Evolutionary conservation across 805 yeast genomes (phyloP).

Genomic region (Wilhelminamyces savonicus): DNA sequence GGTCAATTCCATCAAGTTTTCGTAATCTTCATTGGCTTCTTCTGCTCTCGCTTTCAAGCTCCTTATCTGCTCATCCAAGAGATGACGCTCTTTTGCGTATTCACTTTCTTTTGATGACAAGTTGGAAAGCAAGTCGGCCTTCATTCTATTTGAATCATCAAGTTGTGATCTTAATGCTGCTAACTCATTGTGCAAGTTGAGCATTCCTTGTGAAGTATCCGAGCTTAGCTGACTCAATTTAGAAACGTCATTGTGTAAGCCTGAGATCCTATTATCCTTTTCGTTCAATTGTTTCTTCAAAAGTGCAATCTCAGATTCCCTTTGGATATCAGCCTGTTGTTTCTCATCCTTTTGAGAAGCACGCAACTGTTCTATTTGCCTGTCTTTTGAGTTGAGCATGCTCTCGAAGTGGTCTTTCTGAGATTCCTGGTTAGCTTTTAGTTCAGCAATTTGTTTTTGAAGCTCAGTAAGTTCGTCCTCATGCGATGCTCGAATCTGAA

Average conservation of each 20-base stretch:
- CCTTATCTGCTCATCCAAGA: slow-evolving; percentile 45
- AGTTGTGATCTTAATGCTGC: too few relatives aligned
- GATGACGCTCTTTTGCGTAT: slow-evolving; percentile 45
- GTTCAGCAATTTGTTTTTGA: background rate
- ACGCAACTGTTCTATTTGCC: slow-evolving; percentile 1
- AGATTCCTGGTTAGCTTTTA: slow-evolving; percentile 2
- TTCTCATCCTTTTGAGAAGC: slow-evolving; percentile 3
- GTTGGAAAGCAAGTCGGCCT: slow-evolving; percentile 60
- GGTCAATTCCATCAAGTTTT: slow-evolving; percentile 37
- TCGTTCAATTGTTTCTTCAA: slow-evolving; percentile 4
- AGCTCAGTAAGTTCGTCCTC: too few relatives aligned
- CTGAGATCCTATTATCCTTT: slow-evolving; percentile 7
- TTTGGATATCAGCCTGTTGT: slow-evolving; percentile 6
- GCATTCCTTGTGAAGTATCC: too few relatives aligned
- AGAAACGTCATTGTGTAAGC: slow-evolving; percentile 13
- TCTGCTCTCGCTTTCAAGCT: slow-evolving; percentile 40
- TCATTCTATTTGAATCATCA: slow-evolving; percentile 31
- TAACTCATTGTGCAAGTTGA: too few relatives aligned
- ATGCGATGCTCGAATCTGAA: too few relatives aligned
- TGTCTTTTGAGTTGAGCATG: slow-evolving; percentile 2
- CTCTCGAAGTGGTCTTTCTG: slow-evolving; percentile 1
- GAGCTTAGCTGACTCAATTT: too few relatives aligned
- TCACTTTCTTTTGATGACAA: slow-evolving; percentile 62
- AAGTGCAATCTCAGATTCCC: slow-evolving; percentile 16
- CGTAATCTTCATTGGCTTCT: slow-evolving; percentile 36